Percentiles rank a stretch among this genome's conserved stretches.
These are phyloP conservation scores for Plasmodium gallinaceum DNA, from an alignment of 169 alveolate species.

Conservation along the genomic window DNA sequence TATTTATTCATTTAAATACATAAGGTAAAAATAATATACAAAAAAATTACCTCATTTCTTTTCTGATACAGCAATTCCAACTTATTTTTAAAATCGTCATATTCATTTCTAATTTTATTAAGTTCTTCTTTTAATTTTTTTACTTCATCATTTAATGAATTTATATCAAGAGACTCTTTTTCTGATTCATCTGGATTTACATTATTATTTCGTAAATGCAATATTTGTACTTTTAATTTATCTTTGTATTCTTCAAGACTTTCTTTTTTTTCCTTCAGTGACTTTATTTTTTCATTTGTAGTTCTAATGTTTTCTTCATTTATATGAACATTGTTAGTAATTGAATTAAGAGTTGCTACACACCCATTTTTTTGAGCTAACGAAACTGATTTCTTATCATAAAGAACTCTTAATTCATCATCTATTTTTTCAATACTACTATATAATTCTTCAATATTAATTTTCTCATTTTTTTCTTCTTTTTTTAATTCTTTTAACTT, in stretches of 20 bases:
- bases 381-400: constrained; percentile 41
- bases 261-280: constrained; percentile 46
- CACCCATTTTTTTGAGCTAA: constrained; percentile 71
- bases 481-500: constrained; percentile 55
- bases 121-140: constrained; percentile 68
- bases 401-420: constrained; percentile 54
- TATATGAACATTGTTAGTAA: constrained; percentile 41
- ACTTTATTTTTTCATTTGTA: constrained; percentile 58
- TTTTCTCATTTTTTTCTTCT: constrained; percentile 67
- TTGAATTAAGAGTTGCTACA: constrained; percentile 48
- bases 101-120: constrained; percentile 52
- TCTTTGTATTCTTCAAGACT: constrained; percentile 57
- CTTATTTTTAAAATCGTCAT: constrained; percentile 70
- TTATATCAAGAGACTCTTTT: constrained; percentile 35
- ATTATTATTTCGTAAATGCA: constrained; percentile 63
- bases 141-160: constrained; percentile 60
- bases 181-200: constrained; percentile 53
- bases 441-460: constrained; percentile 39
- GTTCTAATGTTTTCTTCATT: constrained; percentile 52
- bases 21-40: not conserved
- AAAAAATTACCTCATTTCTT: constrained; percentile 67
- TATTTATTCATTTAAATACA: not conserved
- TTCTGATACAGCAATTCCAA: constrained; percentile 68
- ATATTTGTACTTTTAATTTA: constrained; percentile 50
- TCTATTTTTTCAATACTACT: constrained; percentile 53